A percentile compares a stretch with the other conserved stretches of the same genome.
phyloP scores from a whole-genome alignment of 805 yeast genomes.

The Spathaspora sp. region DNA sequence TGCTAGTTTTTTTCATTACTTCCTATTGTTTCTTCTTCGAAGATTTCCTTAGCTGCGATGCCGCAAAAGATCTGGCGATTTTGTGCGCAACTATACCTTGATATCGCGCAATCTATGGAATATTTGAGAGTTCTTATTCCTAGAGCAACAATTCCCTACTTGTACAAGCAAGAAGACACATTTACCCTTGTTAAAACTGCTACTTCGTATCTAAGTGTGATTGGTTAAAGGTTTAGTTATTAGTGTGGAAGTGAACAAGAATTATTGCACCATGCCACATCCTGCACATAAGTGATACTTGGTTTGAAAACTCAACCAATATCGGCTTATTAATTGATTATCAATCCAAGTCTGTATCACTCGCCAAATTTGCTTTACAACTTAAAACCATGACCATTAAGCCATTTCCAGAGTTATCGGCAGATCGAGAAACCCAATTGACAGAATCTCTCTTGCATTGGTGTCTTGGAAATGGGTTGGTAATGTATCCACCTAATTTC shows the following conservation, averaged over 20 bases:
- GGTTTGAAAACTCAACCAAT: background rate
- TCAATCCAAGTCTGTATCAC: background rate
- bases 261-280: background rate
- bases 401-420: conserved; percentile 30
- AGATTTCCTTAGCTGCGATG: too few species aligned
- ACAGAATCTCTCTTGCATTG: conserved; percentile 61
- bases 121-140: background rate
- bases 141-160: too few species aligned
- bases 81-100: background rate
- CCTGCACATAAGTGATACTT: background rate
- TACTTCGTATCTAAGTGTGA: too few species aligned
- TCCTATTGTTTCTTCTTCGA: too few species aligned
- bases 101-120: background rate
- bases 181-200: background rate
- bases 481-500: conserved; percentile 71
- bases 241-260: too few species aligned
- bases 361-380: background rate
- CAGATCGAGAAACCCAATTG: conserved; percentile 26
- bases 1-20: too few species aligned
- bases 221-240: too few species aligned
- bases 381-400: conserved; percentile 13
- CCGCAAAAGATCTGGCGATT: background rate
- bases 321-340: background rate
- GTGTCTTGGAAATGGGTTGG: conserved; percentile 74
- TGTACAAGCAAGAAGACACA: too few species aligned